A percentile compares a stretch with the other conserved stretches of the same genome.
These are phyloP conservation scores for Lithospermum erythrorhizon DNA, from an alignment of 257 asterid genomes.

Conservation along the genomic window DNA sequence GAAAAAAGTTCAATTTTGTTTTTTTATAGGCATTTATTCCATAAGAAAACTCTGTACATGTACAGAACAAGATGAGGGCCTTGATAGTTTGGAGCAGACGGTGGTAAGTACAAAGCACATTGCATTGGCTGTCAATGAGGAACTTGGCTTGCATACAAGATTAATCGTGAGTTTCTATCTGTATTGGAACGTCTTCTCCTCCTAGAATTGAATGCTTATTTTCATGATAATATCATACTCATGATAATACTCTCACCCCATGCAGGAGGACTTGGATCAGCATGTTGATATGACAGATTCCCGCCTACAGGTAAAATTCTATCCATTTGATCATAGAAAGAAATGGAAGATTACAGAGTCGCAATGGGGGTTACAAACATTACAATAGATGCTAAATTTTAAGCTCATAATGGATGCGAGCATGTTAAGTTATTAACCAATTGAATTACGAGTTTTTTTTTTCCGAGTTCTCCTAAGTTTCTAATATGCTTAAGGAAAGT, in stretches of 20 bases:
- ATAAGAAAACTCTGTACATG: background rate
- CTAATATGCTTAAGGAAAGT: no score
- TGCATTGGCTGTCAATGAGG: conserved; percentile 92
- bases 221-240: background rate
- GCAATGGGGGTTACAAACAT: background rate
- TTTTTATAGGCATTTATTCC: background rate
- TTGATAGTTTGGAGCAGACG: conserved; percentile 80
- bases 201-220: background rate
- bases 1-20: background rate
- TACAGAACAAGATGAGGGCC: conserved; percentile 94
- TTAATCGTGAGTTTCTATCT: conserved; percentile 57
- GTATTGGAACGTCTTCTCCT: background rate
- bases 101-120: conserved; percentile 90
- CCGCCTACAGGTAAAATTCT: conserved; percentile 48
- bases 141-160: conserved; percentile 78
- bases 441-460: no score
- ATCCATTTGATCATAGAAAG: background rate
- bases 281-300: conserved; percentile 80
- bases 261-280: conserved; percentile 67
- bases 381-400: no score
- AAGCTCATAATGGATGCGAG: no score
- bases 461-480: no score
- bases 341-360: background rate
- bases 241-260: conserved; percentile 5
- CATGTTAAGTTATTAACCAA: no score